These are phyloP conservation scores for Blastosporella zonata DNA, from an alignment of 1,284 basidiomycete genomes.

Conservation along the genomic window DNA sequence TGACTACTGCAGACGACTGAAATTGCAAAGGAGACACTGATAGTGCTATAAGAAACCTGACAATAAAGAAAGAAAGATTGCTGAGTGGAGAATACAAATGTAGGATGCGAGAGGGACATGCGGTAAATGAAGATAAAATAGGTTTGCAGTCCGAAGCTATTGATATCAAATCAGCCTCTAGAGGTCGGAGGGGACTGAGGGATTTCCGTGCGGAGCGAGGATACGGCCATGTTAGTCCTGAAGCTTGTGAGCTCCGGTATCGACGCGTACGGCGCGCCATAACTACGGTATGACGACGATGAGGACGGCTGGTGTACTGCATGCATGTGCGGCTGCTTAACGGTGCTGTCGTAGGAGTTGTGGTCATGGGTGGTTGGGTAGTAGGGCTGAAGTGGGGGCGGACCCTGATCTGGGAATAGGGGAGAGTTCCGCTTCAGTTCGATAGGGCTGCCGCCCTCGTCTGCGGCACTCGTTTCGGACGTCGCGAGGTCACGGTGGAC, in stretches of 20 bases:
- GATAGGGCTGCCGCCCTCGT: conserved; percentile 14
- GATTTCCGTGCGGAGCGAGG: conserved; percentile 38
- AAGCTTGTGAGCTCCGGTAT: conserved; percentile 27
- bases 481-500: conserved; percentile 36
- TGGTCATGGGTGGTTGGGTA: conserved; percentile 1
- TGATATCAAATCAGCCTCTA: conserved; percentile 2
- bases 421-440: conserved; percentile 10
- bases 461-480: conserved; percentile 10
- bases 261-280: conserved; percentile 16
- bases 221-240: conserved; percentile 38
- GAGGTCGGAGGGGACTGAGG: conserved; percentile 28
- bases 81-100: conserved; percentile 9
- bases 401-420: conserved; percentile 11
- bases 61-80: background rate
- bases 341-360: conserved; percentile 13
- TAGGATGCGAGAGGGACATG: background rate
- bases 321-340: conserved; percentile 7
- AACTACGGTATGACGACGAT: conserved; percentile 20
- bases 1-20: no score
- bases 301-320: conserved; percentile 7
- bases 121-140: background rate
- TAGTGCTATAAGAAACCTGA: background rate
- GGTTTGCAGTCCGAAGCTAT: background rate
- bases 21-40: no score
- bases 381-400: conserved; percentile 13